Conservation (phyloP, 306 rosid species). For the Comarum palustre region DNA sequence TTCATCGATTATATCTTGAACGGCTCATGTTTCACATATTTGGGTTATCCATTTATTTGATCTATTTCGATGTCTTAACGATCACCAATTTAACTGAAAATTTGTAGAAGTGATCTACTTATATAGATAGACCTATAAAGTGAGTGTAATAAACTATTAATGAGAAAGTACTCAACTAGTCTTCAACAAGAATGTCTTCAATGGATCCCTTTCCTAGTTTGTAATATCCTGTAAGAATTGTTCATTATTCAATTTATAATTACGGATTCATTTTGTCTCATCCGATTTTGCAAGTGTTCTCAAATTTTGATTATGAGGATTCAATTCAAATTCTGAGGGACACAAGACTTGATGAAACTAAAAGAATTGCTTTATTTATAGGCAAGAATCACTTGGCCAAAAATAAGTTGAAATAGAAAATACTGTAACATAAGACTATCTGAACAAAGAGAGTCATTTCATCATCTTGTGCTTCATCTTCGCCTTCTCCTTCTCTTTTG, state of each 20-base stretch:
- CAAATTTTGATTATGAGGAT: not conserved
- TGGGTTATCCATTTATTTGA: too few species aligned
- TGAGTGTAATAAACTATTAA: too few species aligned
- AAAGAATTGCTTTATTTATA: not conserved
- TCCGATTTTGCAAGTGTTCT: not conserved
- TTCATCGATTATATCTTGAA: too few species aligned
- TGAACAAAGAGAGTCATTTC: slow-evolving; percentile 9
- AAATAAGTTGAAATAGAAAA: not conserved
- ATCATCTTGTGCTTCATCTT: slow-evolving; percentile 29
- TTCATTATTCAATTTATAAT: slow-evolving; percentile 23
- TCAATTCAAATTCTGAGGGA: not conserved
- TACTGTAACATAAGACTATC: not conserved
- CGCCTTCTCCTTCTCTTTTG: slow-evolving; percentile 13
- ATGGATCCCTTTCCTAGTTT: too few species aligned
- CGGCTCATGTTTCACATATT: too few species aligned
- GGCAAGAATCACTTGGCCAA: not conserved
- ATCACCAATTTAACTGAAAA: too few species aligned
- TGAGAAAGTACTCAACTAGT: too few species aligned
- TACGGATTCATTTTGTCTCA: slow-evolving; percentile 1
- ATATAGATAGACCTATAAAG: too few species aligned
- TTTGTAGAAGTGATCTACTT: too few species aligned
- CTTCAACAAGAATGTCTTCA: too few species aligned
- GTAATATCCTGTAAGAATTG: slow-evolving; percentile 39
- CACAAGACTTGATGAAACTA: not conserved
- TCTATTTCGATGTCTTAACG: too few species aligned